Base-by-base conservation (phyloP, 192 early-diverging fungal genomes). In the Coemansia sp. region DNA sequence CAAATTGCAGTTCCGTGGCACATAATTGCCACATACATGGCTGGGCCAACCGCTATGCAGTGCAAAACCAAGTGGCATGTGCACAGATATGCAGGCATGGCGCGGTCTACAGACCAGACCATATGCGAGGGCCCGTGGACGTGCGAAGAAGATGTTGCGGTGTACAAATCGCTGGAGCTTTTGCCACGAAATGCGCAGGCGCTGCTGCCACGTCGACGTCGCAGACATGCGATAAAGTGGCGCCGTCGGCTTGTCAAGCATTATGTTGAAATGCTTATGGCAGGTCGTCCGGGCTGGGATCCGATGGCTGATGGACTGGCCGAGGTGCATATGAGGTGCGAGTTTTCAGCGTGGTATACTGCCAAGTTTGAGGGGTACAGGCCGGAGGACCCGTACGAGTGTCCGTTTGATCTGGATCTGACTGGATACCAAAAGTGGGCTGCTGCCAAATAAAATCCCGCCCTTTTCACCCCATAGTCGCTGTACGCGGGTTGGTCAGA, bases 251-350 rank as follows among this genome's bases (percentile, higher is more conserved):
- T 64, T n/a, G 45, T 80, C n/a, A 14, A 5, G 5, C 54, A 38
- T 0, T 67, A 68, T 22, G 64, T 80, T 12, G n/a, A 26, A 2
- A 71, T 80, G 71, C 64, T 80, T 2, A 18, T 41, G 0, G 29
- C 35, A 11, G 73, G 77, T 53, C 50, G 66, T 13, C 43, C 67
- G 4, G 22, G 5, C 7, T 80, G 71, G 71, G 71, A 80, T 53
- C 77, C 77, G 9, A 11, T 67, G 68, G 64, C 37, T 1, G 77
- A 80, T 18, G 39, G 39, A 2, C 61, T 80, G 14, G 61, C 59
- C 14, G 77, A 80, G 43, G 77, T 80, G 12, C 77, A 80, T 50
- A 54, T 58, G 61, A 58, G 77, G 0, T 80, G 77, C n/a, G 77
- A 80, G 61, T 54, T 80, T 9, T 26, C 11, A 4, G 56, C 71